A percentile compares a stretch with the other conserved stretches of the same genome.
Conservation (phyloP, 2,329 filamentous ascomycete species). For the Fusarium falciforme region DNA sequence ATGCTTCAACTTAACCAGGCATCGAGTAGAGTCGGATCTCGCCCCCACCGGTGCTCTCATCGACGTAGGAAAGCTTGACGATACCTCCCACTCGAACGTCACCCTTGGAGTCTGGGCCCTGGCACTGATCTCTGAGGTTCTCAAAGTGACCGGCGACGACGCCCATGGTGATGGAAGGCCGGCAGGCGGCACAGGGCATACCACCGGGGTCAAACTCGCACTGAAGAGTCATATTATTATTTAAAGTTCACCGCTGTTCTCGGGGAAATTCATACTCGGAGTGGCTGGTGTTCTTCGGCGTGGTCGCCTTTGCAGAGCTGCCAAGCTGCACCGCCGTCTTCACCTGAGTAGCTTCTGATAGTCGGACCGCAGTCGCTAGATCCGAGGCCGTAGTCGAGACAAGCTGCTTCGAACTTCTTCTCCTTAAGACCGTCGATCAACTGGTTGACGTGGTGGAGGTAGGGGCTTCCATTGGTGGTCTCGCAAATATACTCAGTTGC, state of each 20-base stretch:
- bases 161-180: not conserved
- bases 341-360: not conserved
- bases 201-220: not conserved
- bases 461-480: not conserved
- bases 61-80: not conserved
- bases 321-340: not conserved
- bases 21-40: not conserved
- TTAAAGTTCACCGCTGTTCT: too few species aligned
- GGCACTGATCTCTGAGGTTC: not conserved
- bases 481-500: not conserved
- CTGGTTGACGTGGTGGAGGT: not conserved
- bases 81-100: not conserved
- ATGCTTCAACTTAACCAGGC: not conserved
- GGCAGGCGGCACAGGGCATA: not conserved
- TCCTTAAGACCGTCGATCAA: not conserved
- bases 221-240: not conserved
- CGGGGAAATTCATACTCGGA: not conserved
- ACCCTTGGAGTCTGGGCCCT: not conserved
- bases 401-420: not conserved
- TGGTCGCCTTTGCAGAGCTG: slow-evolving; percentile 1
- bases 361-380: not conserved
- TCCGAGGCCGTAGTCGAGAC: not conserved
- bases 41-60: not conserved
- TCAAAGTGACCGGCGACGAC: not conserved
- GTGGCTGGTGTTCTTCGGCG: not conserved